These are phyloP conservation scores for Andrographis paniculata DNA, from an alignment of 305 asterid species.

Conservation along the genomic window DNA sequence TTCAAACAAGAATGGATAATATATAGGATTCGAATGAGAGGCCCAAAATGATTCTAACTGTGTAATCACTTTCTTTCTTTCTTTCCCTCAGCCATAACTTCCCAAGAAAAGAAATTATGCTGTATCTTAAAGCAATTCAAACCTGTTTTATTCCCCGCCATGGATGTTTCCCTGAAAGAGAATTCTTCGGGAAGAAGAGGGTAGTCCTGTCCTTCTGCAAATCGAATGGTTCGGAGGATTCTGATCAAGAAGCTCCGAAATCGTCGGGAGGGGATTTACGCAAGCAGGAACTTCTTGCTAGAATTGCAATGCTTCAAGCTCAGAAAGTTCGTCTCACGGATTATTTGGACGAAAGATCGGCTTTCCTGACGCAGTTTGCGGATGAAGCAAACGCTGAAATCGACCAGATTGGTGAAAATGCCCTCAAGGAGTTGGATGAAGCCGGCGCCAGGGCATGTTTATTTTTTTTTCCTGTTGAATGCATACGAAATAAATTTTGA, in stretches of 20 bases:
- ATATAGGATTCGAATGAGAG: slow-evolving; percentile 25
- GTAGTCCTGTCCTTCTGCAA: slow-evolving; percentile 33
- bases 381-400: slow-evolving; percentile 89
- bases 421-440: slow-evolving; percentile 77
- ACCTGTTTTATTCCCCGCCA: slow-evolving; percentile 35
- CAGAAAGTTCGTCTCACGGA: slow-evolving; percentile 78
- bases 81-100: slow-evolving; percentile 2
- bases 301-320: slow-evolving; percentile 78
- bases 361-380: slow-evolving; percentile 66
- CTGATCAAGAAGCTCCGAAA: slow-evolving; percentile 40
- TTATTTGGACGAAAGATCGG: slow-evolving; percentile 81
- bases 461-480: slow-evolving; percentile 5
- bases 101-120: slow-evolving; percentile 31
- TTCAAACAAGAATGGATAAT: slow-evolving; percentile 15
- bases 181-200: slow-evolving; percentile 30
- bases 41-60: slow-evolving; percentile 24
- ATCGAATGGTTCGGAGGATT: slow-evolving; percentile 34
- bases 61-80: slow-evolving; percentile 13
- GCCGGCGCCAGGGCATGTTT: slow-evolving; percentile 64
- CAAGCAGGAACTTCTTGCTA: slow-evolving; percentile 77
- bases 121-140: slow-evolving; percentile 60
- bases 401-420: slow-evolving; percentile 82
- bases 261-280: slow-evolving; percentile 49
- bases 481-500: slow-evolving; percentile 6
- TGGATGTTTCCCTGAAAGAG: slow-evolving; percentile 27